Conservation (phyloP, 2,329 filamentous ascomycete genomes). For the Xylariaceae sp. region DNA sequence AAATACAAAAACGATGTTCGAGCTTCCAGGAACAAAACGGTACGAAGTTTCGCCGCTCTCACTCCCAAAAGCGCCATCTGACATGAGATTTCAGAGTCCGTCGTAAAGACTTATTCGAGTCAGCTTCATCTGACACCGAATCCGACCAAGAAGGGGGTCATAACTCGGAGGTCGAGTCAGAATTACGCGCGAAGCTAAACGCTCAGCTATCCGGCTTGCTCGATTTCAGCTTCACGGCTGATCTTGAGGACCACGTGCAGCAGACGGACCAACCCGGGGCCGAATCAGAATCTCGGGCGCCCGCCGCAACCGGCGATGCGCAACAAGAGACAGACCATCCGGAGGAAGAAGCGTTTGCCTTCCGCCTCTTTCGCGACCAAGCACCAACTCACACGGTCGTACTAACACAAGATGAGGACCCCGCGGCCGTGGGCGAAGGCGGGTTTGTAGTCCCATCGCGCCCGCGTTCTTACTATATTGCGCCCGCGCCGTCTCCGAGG, state of each 20-base stretch:
- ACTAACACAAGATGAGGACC: constrained; percentile 41
- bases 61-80: constrained; percentile 10
- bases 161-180: constrained; percentile 34
- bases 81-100: constrained; percentile 43
- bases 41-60: constrained; percentile 27
- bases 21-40: constrained; percentile 51
- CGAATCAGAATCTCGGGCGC: constrained; percentile 14
- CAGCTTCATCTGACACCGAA: constrained; percentile 25
- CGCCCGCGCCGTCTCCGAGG: constrained; percentile 35
- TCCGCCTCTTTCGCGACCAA: constrained; percentile 53
- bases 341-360: constrained; percentile 48
- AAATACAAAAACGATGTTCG: constrained; percentile 41
- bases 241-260: not conserved
- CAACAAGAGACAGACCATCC: constrained; percentile 16
- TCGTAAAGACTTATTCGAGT: constrained; percentile 49
- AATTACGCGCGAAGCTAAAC: constrained; percentile 43
- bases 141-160: constrained; percentile 30
- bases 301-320: constrained; percentile 16
- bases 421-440: constrained; percentile 36
- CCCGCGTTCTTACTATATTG: constrained; percentile 49
- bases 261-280: constrained; percentile 1
- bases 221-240: constrained; percentile 35
- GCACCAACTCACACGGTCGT: constrained; percentile 47
- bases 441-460: constrained; percentile 40
- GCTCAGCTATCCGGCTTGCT: constrained; percentile 47